These are phyloP conservation scores for Entonaema liquescens DNA, from an alignment of 495 filamentous ascomycete genomes.

Conservation along the genomic window DNA sequence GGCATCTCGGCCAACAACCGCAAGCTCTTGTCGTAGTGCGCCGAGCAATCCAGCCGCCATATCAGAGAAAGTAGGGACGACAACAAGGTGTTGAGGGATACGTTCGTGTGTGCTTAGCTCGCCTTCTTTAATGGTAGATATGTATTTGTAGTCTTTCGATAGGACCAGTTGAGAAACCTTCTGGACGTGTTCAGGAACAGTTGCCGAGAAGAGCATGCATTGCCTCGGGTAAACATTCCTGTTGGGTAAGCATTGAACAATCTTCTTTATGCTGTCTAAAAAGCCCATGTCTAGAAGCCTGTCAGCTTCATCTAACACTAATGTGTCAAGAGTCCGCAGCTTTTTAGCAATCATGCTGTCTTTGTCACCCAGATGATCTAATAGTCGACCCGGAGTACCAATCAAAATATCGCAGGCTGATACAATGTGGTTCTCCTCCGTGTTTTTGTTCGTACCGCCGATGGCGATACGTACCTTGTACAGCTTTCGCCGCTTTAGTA, in stretches of 20 bases:
- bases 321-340: constrained; percentile 57
- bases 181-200: constrained; percentile 69
- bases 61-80: constrained; percentile 62
- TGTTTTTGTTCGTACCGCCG: constrained; percentile 51
- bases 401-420: constrained; percentile 62
- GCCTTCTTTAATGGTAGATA: constrained; percentile 69
- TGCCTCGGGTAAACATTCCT: constrained; percentile 64
- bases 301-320: constrained; percentile 74
- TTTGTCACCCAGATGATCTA: constrained; percentile 57
- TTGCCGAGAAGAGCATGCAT: constrained; percentile 77
- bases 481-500: constrained; percentile 46
- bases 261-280: constrained; percentile 64
- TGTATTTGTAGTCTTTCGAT: constrained; percentile 62
- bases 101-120: constrained; percentile 68
- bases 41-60: constrained; percentile 62
- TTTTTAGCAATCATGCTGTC: neutral
- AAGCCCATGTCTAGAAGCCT: constrained; percentile 73
- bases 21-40: constrained; percentile 52
- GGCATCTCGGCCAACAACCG: constrained; percentile 53
- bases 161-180: constrained; percentile 68
- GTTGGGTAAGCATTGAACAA: constrained; percentile 64
- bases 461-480: constrained; percentile 50
- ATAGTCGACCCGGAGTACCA: constrained; percentile 70
- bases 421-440: constrained; percentile 48
- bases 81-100: constrained; percentile 67